Percentiles rank a stretch among this genome's conserved stretches.
Evolutionary conservation across 2,329 filamentous ascomycete species (phyloP).

Genomic region (Epichloe sylvatica): DNA sequence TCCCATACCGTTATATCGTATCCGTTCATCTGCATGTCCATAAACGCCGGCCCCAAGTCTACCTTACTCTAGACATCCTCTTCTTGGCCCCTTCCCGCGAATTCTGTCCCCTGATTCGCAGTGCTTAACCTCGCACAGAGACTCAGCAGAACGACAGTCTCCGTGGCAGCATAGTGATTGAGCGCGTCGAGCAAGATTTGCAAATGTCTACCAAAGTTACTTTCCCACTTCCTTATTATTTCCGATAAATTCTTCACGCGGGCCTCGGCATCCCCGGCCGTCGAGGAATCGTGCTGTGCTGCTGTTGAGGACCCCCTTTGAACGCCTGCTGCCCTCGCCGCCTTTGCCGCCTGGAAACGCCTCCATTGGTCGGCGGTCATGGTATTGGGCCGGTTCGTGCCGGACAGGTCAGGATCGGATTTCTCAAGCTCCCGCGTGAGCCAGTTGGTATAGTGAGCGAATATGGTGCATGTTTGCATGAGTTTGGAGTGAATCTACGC

Average conservation of each 20-base stretch:
- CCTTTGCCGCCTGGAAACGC: slow-evolving; percentile 37
- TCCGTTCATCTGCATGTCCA: no score
- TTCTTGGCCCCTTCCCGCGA: slow-evolving; percentile 44
- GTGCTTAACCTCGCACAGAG: slow-evolving; percentile 72
- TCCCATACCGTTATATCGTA: no score
- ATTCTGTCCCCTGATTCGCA: slow-evolving; percentile 62
- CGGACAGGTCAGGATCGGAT: slow-evolving; percentile 63
- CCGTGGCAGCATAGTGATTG: slow-evolving; percentile 93
- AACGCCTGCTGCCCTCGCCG: slow-evolving; percentile 12
- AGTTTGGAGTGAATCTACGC: slow-evolving; percentile 87
- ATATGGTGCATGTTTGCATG: slow-evolving; percentile 90
- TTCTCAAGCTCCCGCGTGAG: slow-evolving; percentile 74
- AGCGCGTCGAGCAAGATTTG: slow-evolving; percentile 89
- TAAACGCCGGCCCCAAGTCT: not conserved
- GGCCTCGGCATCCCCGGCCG: slow-evolving; percentile 25
- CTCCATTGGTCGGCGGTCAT: slow-evolving; percentile 50
- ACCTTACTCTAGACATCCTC: slow-evolving; percentile 27
- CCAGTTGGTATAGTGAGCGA: slow-evolving; percentile 78
- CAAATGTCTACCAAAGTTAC: slow-evolving; percentile 80
- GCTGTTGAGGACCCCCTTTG: slow-evolving; percentile 13
- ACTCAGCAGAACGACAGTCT: slow-evolving; percentile 86
- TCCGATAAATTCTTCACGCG: slow-evolving; percentile 69
- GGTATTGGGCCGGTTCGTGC: slow-evolving; percentile 41
- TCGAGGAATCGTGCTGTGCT: slow-evolving; percentile 3
- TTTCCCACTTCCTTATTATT: slow-evolving; percentile 80